phyloP scores from a whole-genome alignment of 2,329 filamentous ascomycete species.

The Trichophyton schoenleinii region DNA sequence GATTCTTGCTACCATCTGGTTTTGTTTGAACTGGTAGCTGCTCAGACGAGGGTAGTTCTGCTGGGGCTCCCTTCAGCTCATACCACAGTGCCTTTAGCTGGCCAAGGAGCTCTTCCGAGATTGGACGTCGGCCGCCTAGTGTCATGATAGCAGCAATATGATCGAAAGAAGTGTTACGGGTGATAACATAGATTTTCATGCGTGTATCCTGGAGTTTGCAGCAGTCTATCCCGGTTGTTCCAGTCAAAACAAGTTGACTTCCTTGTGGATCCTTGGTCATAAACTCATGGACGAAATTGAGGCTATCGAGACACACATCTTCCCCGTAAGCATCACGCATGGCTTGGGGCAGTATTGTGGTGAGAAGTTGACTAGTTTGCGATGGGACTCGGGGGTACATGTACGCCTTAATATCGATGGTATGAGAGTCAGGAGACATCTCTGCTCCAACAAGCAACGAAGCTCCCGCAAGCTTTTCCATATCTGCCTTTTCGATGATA shows the following conservation, averaged over 20 bases:
- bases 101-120: background rate
- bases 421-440: background rate
- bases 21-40: background rate
- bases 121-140: slow-evolving; percentile 30
- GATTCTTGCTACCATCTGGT: background rate
- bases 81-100: background rate
- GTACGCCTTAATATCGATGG: background rate
- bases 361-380: background rate
- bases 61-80: background rate
- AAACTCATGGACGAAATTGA: background rate
- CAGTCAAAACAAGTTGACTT: background rate
- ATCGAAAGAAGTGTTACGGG: slow-evolving; percentile 57
- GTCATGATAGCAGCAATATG: slow-evolving; percentile 70
- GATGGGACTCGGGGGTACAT: background rate
- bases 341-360: background rate
- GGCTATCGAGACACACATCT: background rate
- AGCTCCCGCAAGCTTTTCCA: background rate
- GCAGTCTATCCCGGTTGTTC: background rate
- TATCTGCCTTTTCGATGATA: background rate
- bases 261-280: background rate
- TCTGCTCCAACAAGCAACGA: background rate
- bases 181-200: slow-evolving; percentile 21
- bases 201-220: background rate
- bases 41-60: background rate
- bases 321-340: background rate